Evolutionary conservation across 805 yeast genomes (phyloP).

Genomic region (Wickerhamomyces mucosus): DNA sequence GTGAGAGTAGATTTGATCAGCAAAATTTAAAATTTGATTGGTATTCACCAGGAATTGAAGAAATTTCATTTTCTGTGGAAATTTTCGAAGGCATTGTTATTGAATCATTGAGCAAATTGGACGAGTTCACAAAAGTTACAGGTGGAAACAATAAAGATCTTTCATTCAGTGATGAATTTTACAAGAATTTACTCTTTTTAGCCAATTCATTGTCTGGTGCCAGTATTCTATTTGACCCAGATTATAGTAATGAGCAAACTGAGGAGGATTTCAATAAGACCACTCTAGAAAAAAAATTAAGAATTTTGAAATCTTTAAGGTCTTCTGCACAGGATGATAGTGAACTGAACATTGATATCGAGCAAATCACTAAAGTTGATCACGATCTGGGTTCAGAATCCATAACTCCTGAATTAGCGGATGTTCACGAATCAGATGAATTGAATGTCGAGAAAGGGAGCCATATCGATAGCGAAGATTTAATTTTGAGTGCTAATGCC

Average conservation of each 20-base stretch:
- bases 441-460: slow-evolving; percentile 18
- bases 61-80: slow-evolving; percentile 51
- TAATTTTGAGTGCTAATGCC: slow-evolving; percentile 18
- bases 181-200: slow-evolving; percentile 45
- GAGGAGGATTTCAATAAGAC: slow-evolving; percentile 7
- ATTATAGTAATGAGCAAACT: slow-evolving; percentile 29
- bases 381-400: slow-evolving; percentile 12
- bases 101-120: slow-evolving; percentile 34
- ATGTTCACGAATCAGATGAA: slow-evolving; percentile 10
- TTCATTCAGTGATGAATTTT: slow-evolving; percentile 40
- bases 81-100: slow-evolving; percentile 42
- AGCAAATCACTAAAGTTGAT: slow-evolving; percentile 23
- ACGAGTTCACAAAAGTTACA: slow-evolving; percentile 22
- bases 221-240: slow-evolving; percentile 66
- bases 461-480: background rate
- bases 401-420: slow-evolving; percentile 3
- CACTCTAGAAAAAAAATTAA: slow-evolving; percentile 18
- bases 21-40: slow-evolving; percentile 54
- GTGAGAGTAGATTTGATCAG: slow-evolving; percentile 35
- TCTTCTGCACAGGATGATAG: slow-evolving; percentile 24
- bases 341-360: slow-evolving; percentile 29
- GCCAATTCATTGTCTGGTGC: slow-evolving; percentile 60
- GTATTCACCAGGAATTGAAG: slow-evolving; percentile 58
- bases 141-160: slow-evolving; percentile 14
- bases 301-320: slow-evolving; percentile 27